Conservation (phyloP, 2,329 filamentous ascomycete species). For the Paramyrothecium roridum region DNA sequence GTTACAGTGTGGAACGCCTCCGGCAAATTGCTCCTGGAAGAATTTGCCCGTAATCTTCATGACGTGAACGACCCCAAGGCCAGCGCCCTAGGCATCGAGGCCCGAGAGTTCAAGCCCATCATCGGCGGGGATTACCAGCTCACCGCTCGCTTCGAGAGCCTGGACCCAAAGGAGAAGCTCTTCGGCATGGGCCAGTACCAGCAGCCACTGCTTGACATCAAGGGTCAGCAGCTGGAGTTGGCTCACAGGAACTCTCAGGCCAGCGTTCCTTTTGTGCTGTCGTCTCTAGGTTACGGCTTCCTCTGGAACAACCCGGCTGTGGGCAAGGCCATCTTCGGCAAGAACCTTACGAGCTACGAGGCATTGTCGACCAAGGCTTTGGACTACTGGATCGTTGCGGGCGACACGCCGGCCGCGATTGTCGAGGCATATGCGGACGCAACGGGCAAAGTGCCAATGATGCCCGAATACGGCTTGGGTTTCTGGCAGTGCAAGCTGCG, state of each 20-base stretch:
- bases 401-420: constrained; percentile 52
- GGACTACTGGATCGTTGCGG: constrained; percentile 64
- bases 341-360: constrained; percentile 60
- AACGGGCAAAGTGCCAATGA: constrained; percentile 60
- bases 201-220: constrained; percentile 60
- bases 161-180: constrained; percentile 54
- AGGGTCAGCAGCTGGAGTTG: constrained; percentile 60
- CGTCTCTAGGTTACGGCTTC: constrained; percentile 58
- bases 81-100: constrained; percentile 53
- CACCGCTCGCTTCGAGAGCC: constrained; percentile 55
- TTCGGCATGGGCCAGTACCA: constrained; percentile 70
- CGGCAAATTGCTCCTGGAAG: constrained; percentile 24
- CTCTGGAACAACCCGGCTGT: constrained; percentile 66
- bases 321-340: constrained; percentile 58
- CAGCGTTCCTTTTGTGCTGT: constrained; percentile 60
- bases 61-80: constrained; percentile 55
- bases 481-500: constrained; percentile 69
- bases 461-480: constrained; percentile 66
- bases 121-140: constrained; percentile 52
- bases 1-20: constrained; percentile 21
- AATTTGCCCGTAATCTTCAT: constrained; percentile 23
- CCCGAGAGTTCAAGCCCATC: constrained; percentile 54
- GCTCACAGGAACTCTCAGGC: constrained; percentile 67
- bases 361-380: constrained; percentile 53
- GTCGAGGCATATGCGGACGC: constrained; percentile 51